Evolutionary conservation across 352 stramenopile genomes (phyloP), one percentile per base, ranked within the genome.

Genomic region (Phytophthora gonapodyides): DNA sequence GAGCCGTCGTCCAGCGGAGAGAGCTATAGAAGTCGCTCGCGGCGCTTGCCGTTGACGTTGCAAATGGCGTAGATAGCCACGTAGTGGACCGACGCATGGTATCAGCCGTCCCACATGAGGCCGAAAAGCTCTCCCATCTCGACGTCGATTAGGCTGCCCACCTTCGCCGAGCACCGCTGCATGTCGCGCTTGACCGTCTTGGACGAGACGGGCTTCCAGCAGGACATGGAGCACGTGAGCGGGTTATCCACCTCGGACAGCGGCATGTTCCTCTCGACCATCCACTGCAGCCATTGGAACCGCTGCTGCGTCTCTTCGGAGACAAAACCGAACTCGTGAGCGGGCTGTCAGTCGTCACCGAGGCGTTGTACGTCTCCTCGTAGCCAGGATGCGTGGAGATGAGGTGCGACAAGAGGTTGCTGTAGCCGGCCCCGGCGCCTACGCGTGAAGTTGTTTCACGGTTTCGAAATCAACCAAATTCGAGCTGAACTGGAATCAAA

Each of bases 281-380:
- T 16, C 57, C 57, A 67, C 4, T 36, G 40, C 21, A 71, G 33
- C 51, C 46, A 67, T 33, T 47, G 27, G 49, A 47, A 59, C 34
- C 54, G 16, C 40, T 64, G 43, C 16, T 37, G 50, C n/a, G 49
- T 37, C 11, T 41, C n/a, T 13, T 54, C 61, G 7, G 58, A 36
- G 3, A 63, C 54, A 12, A 69, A 64, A 1, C 61, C 36, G n/a
- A 61, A 65, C 24, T 27, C 24, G 24, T 27, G 24, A 27, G 3
- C 24, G 24, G 24, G 24, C 24, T 27, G 24, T 27, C 24, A 27
- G 24, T 27, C 24, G 24, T 27, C 24, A 27, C 3, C 24, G 24
- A 27, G 24, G 24, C 24, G 24, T 27, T 27, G 17, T 46, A 46
- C 9, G 16, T 50, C 21, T 50, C 43, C 21, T 50, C 13, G 11